Percentiles rank a stretch among this genome's conserved stretches.
phyloP scores from a whole-genome alignment of 1,139 yeast species.

The Geotrichum carabidarum region DNA sequence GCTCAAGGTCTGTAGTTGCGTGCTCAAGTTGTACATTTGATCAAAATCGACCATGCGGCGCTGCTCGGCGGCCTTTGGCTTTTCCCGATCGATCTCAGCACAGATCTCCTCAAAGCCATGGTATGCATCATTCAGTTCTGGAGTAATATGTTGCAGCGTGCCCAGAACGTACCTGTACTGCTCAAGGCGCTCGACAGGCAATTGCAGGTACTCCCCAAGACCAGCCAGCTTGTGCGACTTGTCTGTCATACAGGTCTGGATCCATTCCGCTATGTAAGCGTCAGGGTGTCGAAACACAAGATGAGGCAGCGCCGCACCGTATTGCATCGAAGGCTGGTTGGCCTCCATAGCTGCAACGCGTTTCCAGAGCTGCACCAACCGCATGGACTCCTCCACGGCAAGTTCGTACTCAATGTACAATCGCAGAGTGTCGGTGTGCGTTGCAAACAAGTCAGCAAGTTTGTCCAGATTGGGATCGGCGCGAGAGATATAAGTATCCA shows the following conservation, averaged over 20 bases:
- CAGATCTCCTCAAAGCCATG: conserved; percentile 11
- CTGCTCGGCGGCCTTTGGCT: conserved; percentile 16
- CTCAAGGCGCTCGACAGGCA: conserved; percentile 22
- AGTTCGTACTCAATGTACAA: conserved; percentile 22
- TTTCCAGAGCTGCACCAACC: conserved; percentile 19
- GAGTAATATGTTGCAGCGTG: conserved; percentile 7
- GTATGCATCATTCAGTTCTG: conserved; percentile 2
- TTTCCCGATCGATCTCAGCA: conserved; percentile 15
- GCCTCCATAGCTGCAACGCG: conserved; percentile 17
- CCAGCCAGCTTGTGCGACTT: conserved; percentile 23
- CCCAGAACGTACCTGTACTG: conserved; percentile 9
- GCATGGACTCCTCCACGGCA: conserved; percentile 17
- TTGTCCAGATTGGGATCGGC: conserved; percentile 19
- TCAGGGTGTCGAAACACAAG: conserved; percentile 27
- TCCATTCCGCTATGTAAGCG: conserved; percentile 29
- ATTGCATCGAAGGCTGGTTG: conserved; percentile 20
- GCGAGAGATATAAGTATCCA: conserved; percentile 16
- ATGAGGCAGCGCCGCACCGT: conserved; percentile 20
- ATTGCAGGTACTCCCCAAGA: conserved; percentile 26
- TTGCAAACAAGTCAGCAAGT: conserved; percentile 19
- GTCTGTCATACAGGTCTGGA: conserved; percentile 20
- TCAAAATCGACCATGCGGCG: conserved; percentile 18
- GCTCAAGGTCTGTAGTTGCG: not conserved
- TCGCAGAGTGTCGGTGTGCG: conserved; percentile 21
- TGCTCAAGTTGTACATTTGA: conserved; percentile 7